phyloP scores from a whole-genome alignment of 2,329 filamentous ascomycete species.

The Sclerotinia glacialis region DNA sequence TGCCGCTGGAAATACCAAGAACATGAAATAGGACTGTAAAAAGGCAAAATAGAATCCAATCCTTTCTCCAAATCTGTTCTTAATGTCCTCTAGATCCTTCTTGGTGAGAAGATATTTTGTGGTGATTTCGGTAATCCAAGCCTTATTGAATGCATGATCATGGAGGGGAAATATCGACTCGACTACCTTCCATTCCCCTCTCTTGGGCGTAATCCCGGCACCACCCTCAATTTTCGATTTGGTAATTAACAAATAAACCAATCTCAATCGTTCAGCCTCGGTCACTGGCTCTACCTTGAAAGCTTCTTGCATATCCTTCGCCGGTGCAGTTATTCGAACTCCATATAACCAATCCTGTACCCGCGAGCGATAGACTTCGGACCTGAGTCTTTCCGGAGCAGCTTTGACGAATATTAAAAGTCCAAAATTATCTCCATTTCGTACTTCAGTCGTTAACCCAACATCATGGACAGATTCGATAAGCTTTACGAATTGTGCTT shows the following conservation, averaged over 20 bases:
- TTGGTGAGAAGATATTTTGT: conserved; percentile 66
- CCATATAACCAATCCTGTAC: conserved; percentile 94
- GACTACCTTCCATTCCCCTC: conserved; percentile 70
- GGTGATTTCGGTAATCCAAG: conserved; percentile 73
- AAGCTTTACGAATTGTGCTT: conserved; percentile 73
- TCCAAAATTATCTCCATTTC: conserved; percentile 70
- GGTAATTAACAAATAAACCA: conserved; percentile 83
- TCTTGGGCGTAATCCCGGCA: conserved; percentile 69
- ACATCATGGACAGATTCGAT: conserved; percentile 71
- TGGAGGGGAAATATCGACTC: conserved; percentile 76
- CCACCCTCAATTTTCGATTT: conserved; percentile 71
- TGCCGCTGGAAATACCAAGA: conserved; percentile 75
- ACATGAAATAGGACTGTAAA: conserved; percentile 83
- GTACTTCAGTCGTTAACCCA: conserved; percentile 85
- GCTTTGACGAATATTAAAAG: conserved; percentile 82
- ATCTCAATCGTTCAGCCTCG: conserved; percentile 82
- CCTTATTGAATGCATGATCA: conserved; percentile 70
- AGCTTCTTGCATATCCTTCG: conserved; percentile 65
- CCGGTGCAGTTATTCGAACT: conserved; percentile 73
- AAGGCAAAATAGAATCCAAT: conserved; percentile 97
- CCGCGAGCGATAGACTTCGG: conserved; percentile 80
- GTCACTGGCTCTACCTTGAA: conserved; percentile 74
- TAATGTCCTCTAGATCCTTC: conserved; percentile 68
- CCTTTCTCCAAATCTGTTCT: conserved; percentile 74
- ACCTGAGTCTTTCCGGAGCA: conserved; percentile 69